Percentiles rank a stretch among this genome's conserved stretches.
phyloP scores from a whole-genome alignment of 139 green algal species.

The Edaphochlamys debaryana region DNA sequence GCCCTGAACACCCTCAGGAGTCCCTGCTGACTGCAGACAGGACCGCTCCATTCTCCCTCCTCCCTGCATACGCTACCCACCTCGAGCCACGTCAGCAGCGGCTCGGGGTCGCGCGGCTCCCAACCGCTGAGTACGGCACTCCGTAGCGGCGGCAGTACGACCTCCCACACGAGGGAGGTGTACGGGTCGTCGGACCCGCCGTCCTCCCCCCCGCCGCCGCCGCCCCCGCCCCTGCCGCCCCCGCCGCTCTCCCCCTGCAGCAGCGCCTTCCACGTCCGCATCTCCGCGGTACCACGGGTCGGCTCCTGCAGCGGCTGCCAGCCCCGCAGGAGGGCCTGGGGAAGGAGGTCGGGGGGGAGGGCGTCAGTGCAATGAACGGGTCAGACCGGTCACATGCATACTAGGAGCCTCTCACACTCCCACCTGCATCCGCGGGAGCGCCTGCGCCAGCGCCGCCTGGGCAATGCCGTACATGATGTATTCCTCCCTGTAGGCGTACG shows the following conservation, averaged over 20 bases:
- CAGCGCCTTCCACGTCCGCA: conserved; percentile 73
- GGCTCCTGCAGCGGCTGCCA: conserved; percentile 78
- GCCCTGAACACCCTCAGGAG: no score
- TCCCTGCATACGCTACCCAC: no score
- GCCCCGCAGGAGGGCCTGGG: neutral
- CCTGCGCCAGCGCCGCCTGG: conserved; percentile 75
- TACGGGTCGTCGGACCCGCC: conserved; percentile 77
- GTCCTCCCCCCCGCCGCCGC: conserved; percentile 61
- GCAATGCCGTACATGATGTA: conserved; percentile 88
- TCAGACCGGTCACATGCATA: no score
- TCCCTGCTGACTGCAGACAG: no score
- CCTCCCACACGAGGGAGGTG: conserved; percentile 72
- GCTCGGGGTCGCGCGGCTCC: conserved; percentile 86
- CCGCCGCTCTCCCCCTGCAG: conserved; percentile 64
- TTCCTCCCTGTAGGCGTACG: conserved; percentile 85
- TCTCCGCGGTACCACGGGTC: conserved; percentile 45
- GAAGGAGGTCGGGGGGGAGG: neutral
- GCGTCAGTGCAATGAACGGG: no score
- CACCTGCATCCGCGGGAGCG: conserved; percentile 53
- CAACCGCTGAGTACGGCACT: conserved; percentile 76
- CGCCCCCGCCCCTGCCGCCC: conserved; percentile 46
- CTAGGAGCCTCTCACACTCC: no score
- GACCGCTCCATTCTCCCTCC: no score
- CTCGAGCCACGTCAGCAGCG: conserved; percentile 87
- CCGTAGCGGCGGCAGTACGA: conserved; percentile 86